Conservation (phyloP, 371 early-diverging fungal genomes). For the Batkoa obscura region DNA sequence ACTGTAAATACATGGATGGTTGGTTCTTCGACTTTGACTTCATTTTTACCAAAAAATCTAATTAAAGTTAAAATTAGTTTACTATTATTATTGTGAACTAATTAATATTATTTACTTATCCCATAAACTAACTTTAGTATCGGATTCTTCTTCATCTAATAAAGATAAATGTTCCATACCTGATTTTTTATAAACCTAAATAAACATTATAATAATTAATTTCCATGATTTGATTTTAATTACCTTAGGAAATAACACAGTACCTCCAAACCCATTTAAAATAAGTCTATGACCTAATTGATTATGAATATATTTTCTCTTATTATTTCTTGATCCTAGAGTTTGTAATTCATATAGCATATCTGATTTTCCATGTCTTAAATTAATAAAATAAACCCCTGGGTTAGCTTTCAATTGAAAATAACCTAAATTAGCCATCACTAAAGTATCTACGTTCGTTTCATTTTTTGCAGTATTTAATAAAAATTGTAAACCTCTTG, state of each 20-base stretch:
- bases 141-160: slow-evolving; percentile 35
- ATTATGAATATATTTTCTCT: neutral
- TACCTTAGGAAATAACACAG: slow-evolving; percentile 54
- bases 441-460: slow-evolving; percentile 62
- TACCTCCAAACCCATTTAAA: slow-evolving; percentile 59
- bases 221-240: too few species aligned
- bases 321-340: slow-evolving; percentile 37
- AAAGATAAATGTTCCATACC: slow-evolving; percentile 65
- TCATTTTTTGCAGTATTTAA: slow-evolving; percentile 39
- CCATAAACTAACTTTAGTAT: slow-evolving; percentile 1
- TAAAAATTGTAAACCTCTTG: slow-evolving; percentile 75
- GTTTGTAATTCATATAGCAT: slow-evolving; percentile 54
- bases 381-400: slow-evolving; percentile 59
- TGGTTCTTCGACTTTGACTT: neutral
- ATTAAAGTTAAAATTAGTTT: too few species aligned
- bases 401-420: slow-evolving; percentile 82
- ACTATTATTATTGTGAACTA: too few species aligned
- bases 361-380: slow-evolving; percentile 63
- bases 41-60: too few species aligned
- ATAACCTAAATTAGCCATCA: slow-evolving; percentile 93
- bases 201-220: too few species aligned
- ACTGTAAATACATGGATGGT: slow-evolving; percentile 90
- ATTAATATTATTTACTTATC: neutral
- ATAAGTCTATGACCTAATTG: slow-evolving; percentile 17
- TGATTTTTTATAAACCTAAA: slow-evolving; percentile 24